A percentile compares a stretch with the other conserved stretches of the same genome.
Evolutionary conservation across 805 yeast species (phyloP).

Genomic region (Lipomyces sp.): DNA sequence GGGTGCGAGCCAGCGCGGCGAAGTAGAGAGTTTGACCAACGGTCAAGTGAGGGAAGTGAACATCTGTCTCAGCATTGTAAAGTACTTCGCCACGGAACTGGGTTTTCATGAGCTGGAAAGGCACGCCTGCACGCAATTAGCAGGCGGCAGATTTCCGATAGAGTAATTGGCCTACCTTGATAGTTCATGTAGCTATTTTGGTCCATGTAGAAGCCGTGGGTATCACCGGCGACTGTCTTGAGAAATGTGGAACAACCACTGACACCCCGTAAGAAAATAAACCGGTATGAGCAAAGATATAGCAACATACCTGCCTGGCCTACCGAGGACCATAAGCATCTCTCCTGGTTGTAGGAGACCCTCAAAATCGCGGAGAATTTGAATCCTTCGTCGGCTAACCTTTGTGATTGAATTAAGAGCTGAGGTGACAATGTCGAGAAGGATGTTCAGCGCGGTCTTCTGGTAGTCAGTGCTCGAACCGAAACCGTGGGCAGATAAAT

Average conservation of each 20-base stretch:
- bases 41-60: constrained; percentile 65
- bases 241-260: constrained; percentile 69
- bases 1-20: constrained; percentile 62
- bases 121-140: constrained; percentile 40
- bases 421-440: constrained; percentile 42
- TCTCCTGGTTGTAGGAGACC: constrained; percentile 67
- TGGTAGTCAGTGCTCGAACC: constrained; percentile 71
- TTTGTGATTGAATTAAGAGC: constrained; percentile 42
- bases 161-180: constrained; percentile 40
- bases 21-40: constrained; percentile 64
- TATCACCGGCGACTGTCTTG: constrained; percentile 59
- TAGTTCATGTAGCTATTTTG: constrained; percentile 52
- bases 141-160: constrained; percentile 44
- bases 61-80: constrained; percentile 67
- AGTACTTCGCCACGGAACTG: constrained; percentile 66
- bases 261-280: constrained; percentile 6
- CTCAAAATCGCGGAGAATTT: constrained; percentile 55
- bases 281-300: not conserved
- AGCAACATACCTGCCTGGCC: constrained; percentile 59
- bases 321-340: constrained; percentile 72
- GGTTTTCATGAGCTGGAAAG: constrained; percentile 52
- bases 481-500: constrained; percentile 66
- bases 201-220: constrained; percentile 60
- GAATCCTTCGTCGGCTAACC: constrained; percentile 39
- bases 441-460: constrained; percentile 58